Conservation (phyloP, 495 filamentous ascomycete genomes). For the Penicillium parvum region DNA sequence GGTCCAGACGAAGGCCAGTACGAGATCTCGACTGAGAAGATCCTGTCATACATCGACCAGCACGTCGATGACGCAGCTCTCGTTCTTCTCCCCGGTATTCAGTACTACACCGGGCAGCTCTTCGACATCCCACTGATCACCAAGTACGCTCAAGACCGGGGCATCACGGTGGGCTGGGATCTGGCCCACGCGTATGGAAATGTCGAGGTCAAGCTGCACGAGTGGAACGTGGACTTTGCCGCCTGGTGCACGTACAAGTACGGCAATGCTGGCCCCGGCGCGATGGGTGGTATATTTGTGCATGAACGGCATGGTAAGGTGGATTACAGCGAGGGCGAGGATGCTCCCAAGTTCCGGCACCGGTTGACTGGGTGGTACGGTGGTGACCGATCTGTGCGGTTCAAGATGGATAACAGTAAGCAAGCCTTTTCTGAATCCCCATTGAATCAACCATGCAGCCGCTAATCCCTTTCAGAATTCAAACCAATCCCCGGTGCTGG, state of each 20-base stretch:
- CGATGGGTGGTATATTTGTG: conserved; percentile 82
- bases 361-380: conserved; percentile 87
- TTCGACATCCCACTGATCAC: conserved; percentile 89
- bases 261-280: conserved; percentile 82
- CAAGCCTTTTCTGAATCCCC: background rate
- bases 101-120: conserved; percentile 91
- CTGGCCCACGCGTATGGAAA: conserved; percentile 94
- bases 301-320: conserved; percentile 66
- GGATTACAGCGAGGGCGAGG: conserved; percentile 43
- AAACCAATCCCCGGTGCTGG: conserved; percentile 63
- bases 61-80: conserved; percentile 74
- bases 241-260: conserved; percentile 98
- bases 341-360: conserved; percentile 44
- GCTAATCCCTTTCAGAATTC: conserved; percentile 50
- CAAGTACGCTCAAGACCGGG: conserved; percentile 64
- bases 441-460: background rate
- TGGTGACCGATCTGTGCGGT: conserved; percentile 69
- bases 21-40: conserved; percentile 64
- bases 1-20: conserved; percentile 51
- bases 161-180: conserved; percentile 86
- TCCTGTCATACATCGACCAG: conserved; percentile 67
- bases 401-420: conserved; percentile 69
- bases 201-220: conserved; percentile 73
- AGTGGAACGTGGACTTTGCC: conserved; percentile 93
- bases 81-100: conserved; percentile 83